phyloP scores from a whole-genome alignment of 768 basidiomycete genomes.

The Auriscalpium vulgare region DNA sequence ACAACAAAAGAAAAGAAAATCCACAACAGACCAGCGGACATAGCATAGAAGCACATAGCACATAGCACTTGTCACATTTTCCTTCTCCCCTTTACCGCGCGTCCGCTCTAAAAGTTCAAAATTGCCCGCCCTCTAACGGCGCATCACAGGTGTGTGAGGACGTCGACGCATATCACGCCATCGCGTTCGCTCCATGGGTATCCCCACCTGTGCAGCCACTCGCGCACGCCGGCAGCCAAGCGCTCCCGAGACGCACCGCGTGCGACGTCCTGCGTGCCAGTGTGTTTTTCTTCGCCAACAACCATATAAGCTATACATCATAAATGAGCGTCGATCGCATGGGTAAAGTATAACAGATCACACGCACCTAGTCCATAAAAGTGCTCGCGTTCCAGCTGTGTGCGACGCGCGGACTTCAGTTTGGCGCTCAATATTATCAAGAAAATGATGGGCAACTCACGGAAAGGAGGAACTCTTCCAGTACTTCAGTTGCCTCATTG shows the following conservation, averaged over 20 bases:
- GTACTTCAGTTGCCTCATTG: slow-evolving; percentile 84
- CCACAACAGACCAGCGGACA: too few relatives aligned
- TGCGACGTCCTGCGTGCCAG: slow-evolving; percentile 77
- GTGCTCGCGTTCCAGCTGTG: slow-evolving; percentile 82
- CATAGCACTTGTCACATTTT: background rate
- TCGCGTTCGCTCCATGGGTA: slow-evolving; percentile 94
- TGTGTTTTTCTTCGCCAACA: slow-evolving; percentile 95
- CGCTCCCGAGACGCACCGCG: slow-evolving; percentile 80
- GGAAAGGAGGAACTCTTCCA: slow-evolving; percentile 82
- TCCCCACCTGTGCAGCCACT: slow-evolving; percentile 90
- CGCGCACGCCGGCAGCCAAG: slow-evolving; percentile 78
- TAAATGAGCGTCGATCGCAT: background rate
- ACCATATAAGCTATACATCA: slow-evolving; percentile 63
- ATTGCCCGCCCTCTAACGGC: slow-evolving; percentile 7
- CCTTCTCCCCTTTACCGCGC: too few relatives aligned
- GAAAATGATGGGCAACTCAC: slow-evolving; percentile 38
- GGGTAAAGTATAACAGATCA: background rate
- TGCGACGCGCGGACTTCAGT: background rate
- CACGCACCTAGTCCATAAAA: slow-evolving; percentile 76
- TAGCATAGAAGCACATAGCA: background rate
- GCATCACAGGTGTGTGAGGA: slow-evolving; percentile 54
- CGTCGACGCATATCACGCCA: slow-evolving; percentile 84
- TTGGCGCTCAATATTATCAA: background rate
- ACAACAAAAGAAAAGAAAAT: too few relatives aligned
- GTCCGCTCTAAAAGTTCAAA: too few relatives aligned